phyloP scores from a whole-genome alignment of 768 basidiomycete genomes.

The Leccinum fibrillosum region DNA sequence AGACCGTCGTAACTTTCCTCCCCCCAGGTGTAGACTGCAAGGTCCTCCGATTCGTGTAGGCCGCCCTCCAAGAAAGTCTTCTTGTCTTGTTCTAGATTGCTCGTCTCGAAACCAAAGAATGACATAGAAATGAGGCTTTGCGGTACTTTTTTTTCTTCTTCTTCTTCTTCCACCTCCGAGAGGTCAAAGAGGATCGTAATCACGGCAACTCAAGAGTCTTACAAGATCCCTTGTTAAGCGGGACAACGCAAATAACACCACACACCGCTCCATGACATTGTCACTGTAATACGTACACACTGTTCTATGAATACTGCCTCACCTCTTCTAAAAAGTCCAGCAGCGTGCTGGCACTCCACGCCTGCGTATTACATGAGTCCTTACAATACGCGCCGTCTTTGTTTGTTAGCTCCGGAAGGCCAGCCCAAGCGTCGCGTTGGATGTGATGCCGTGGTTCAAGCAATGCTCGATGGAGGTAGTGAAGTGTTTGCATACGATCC shows the following conservation, averaged over 20 bases:
- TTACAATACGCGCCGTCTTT: slow-evolving; percentile 75
- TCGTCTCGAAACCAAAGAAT: slow-evolving; percentile 76
- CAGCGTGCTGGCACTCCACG: slow-evolving; percentile 93
- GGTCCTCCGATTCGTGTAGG: slow-evolving; percentile 65
- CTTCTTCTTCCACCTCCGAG: slow-evolving; percentile 13
- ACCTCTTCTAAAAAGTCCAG: slow-evolving; percentile 85
- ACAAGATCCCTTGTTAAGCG: slow-evolving; percentile 4
- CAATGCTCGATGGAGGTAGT: slow-evolving; percentile 74
- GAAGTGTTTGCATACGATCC: slow-evolving; percentile 70
- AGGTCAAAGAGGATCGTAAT: not conserved
- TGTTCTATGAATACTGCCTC: slow-evolving; percentile 15
- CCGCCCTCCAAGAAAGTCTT: slow-evolving; percentile 49
- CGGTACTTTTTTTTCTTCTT: slow-evolving; percentile 11
- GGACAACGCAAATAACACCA: slow-evolving; percentile 25
- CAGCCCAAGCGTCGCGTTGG: slow-evolving; percentile 82
- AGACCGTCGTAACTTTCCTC: slow-evolving; percentile 88
- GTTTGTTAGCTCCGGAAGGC: slow-evolving; percentile 91
- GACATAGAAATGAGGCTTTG: slow-evolving; percentile 47
- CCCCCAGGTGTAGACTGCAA: slow-evolving; percentile 92
- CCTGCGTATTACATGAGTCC: slow-evolving; percentile 93
- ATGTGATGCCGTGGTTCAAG: slow-evolving; percentile 72
- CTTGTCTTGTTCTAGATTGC: slow-evolving; percentile 62
- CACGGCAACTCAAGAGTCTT: not conserved
- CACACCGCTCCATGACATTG: slow-evolving; percentile 7
- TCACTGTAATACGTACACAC: not conserved